A percentile compares a stretch with the other conserved stretches of the same genome.
Conservation (phyloP, 805 yeast genomes). For the Isabelozyma rhagii region DNA sequence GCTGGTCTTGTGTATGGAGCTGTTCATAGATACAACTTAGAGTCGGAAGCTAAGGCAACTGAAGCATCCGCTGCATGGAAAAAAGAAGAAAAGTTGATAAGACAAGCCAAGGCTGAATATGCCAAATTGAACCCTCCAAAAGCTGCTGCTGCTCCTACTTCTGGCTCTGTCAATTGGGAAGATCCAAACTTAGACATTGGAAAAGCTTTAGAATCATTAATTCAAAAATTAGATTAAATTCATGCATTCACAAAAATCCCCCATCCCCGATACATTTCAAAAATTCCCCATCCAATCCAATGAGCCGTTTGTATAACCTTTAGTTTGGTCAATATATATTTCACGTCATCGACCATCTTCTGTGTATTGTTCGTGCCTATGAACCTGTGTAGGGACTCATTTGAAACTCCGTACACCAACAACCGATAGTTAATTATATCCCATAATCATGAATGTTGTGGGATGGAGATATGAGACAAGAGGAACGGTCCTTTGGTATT, state of each 20-base stretch:
- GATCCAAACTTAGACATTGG: slow-evolving; percentile 90
- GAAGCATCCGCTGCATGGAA: slow-evolving; percentile 58
- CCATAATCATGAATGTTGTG: no score
- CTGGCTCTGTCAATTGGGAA: slow-evolving; percentile 64
- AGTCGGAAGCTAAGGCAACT: slow-evolving; percentile 55
- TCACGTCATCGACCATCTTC: not conserved
- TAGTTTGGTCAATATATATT: not conserved
- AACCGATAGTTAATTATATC: no score
- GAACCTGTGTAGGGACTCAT: not conserved
- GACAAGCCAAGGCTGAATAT: slow-evolving; percentile 86
- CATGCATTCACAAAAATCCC: not conserved
- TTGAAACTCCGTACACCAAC: no score
- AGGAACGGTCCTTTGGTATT: no score
- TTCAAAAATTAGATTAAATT: slow-evolving; percentile 48
- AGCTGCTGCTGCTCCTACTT: slow-evolving; percentile 33
- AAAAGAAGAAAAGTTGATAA: slow-evolving; percentile 70
- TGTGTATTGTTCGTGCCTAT: not conserved
- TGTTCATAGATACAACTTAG: slow-evolving; percentile 71
- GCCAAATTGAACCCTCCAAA: slow-evolving; percentile 55
- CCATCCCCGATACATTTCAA: not conserved
- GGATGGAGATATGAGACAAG: no score
- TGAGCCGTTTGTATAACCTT: not conserved
- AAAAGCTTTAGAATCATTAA: slow-evolving; percentile 60
- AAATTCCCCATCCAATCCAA: not conserved
- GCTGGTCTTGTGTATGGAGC: slow-evolving; percentile 90